Conservation (phyloP, 176 grass and related monocot species). For the barley (Hordeum vulgare) region DNA sequence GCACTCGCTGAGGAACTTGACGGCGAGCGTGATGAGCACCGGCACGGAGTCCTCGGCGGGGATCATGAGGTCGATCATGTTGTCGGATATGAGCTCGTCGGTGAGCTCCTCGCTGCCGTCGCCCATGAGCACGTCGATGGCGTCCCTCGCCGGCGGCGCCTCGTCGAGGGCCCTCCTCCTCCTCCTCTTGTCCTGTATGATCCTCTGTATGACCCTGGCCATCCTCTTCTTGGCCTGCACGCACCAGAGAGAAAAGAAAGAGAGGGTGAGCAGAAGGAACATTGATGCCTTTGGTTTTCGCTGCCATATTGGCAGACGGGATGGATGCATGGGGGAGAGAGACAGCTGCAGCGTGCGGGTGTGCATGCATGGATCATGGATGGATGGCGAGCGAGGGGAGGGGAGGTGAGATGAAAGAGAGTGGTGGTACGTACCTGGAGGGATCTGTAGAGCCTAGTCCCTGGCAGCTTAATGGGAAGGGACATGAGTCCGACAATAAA, state of each 20-base stretch:
- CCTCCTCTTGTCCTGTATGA: slow-evolving; percentile 83
- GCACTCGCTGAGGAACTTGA: slow-evolving; percentile 94
- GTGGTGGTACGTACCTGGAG: slow-evolving; percentile 43
- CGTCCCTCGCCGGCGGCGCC: slow-evolving; percentile 17
- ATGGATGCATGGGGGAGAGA: not conserved
- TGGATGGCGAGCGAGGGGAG: not conserved
- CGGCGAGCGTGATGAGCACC: slow-evolving; percentile 82
- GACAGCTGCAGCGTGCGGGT: not conserved
- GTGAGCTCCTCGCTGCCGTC: slow-evolving; percentile 54
- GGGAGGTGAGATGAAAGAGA: not conserved
- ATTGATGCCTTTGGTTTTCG: not conserved
- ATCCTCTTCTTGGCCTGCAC: slow-evolving; percentile 93
- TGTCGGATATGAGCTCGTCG: slow-evolving; percentile 92
- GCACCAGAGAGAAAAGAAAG: not conserved
- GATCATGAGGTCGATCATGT: slow-evolving; percentile 99
- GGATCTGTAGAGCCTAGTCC: slow-evolving; percentile 77
- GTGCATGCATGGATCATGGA: not conserved
- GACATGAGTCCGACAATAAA: slow-evolving; percentile 97
- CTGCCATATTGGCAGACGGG: not conserved
- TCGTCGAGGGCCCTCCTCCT: not conserved
- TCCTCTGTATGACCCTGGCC: slow-evolving; percentile 62
- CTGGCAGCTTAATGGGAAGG: slow-evolving; percentile 87
- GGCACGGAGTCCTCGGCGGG: slow-evolving; percentile 97
- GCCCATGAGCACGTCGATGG: slow-evolving; percentile 74
- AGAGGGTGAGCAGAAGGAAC: slow-evolving; percentile 7